phyloP scores from a whole-genome alignment of 140 eudicot genomes.

The Bidens hawaiensis region DNA sequence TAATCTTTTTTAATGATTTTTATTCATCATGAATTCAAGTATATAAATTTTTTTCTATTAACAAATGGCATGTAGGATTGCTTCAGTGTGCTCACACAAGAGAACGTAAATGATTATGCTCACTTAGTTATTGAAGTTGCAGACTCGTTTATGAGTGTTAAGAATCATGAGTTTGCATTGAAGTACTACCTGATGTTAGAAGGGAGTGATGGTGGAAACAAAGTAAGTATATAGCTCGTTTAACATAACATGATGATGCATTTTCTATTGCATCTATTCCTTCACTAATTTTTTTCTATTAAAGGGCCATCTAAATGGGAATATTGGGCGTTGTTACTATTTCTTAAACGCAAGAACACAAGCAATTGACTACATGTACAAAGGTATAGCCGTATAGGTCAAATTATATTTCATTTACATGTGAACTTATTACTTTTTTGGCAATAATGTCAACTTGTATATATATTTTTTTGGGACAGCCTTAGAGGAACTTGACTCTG shows the following conservation, averaged over 20 bases:
- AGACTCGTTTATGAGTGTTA: too few relatives aligned
- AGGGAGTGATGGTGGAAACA: constrained; percentile 34
- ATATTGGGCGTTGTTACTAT: constrained; percentile 59
- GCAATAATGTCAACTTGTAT: too few relatives aligned
- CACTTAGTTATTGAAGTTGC: constrained; percentile 54
- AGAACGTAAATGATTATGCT: constrained; percentile 33
- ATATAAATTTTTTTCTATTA: background rate
- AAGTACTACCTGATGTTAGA: constrained; percentile 70
- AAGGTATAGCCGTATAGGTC: constrained; percentile 58
- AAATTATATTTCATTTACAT: background rate
- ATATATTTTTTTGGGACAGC: too few relatives aligned
- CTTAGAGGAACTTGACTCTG: constrained; percentile 40
- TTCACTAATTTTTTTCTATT: constrained; percentile 2
- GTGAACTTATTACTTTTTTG: constrained; percentile 3
- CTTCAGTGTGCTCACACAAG: constrained; percentile 43
- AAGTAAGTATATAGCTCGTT: constrained; percentile 29
- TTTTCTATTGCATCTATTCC: background rate
- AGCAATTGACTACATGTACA: constrained; percentile 57
- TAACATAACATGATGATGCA: background rate
- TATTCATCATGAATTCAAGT: constrained; percentile 1
- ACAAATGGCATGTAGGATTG: constrained; percentile 42
- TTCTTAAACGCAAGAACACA: constrained; percentile 31
- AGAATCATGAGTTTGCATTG: constrained; percentile 60
- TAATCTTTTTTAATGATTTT: background rate
- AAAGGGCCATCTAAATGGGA: constrained; percentile 52